Conservation (phyloP, 192 early-diverging fungal species). For the Chytriomyces hyalinus region DNA sequence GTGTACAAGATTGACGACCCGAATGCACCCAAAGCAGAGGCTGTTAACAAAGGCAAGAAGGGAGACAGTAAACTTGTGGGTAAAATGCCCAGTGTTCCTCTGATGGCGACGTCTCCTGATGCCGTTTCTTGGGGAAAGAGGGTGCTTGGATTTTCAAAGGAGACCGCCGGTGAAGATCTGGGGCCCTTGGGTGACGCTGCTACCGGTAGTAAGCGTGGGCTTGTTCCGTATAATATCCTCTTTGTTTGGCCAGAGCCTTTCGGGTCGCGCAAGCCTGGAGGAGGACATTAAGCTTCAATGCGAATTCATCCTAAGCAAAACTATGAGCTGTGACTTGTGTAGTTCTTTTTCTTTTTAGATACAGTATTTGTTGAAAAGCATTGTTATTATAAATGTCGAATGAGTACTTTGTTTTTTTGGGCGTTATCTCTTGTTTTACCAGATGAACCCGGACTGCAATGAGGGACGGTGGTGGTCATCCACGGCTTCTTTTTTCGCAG, state of each 20-base stretch:
- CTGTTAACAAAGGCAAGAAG: constrained; percentile 8
- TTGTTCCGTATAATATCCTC: constrained; percentile 24
- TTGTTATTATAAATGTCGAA: too few species aligned
- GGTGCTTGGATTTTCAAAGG: constrained; percentile 15
- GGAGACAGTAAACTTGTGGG: constrained; percentile 6
- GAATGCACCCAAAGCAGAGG: constrained; percentile 8
- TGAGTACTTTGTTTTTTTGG: too few species aligned
- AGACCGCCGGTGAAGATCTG: constrained; percentile 8
- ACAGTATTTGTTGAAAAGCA: too few species aligned
- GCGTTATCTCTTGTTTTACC: too few species aligned
- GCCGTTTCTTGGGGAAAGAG: constrained; percentile 18
- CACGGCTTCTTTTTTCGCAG: too few species aligned
- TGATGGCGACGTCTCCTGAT: neutral
- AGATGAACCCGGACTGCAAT: too few species aligned
- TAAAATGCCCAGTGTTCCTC: constrained; percentile 9
- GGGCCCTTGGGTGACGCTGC: constrained; percentile 28
- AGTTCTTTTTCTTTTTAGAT: too few species aligned
- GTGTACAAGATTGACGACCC: constrained; percentile 23
- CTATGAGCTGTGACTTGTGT: too few species aligned
- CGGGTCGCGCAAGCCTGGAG: neutral
- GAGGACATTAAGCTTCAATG: too few species aligned
- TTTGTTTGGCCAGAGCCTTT: constrained; percentile 10
- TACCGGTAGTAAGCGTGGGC: constrained; percentile 20
- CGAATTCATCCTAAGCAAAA: too few species aligned
- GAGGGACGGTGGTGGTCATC: too few species aligned